phyloP scores from a whole-genome alignment of 164 flowering plant species.

The Vitis rotundifolia region DNA sequence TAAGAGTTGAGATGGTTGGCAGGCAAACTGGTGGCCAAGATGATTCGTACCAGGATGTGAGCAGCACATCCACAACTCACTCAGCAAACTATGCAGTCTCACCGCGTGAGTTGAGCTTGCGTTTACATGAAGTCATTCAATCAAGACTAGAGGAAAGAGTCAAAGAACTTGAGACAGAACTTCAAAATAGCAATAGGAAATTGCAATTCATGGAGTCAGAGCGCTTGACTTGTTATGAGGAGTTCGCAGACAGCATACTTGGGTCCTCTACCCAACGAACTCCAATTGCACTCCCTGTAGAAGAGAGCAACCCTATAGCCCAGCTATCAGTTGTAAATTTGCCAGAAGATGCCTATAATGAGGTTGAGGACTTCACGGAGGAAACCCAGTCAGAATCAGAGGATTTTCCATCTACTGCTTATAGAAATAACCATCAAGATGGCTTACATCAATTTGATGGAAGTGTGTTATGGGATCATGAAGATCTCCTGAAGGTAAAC shows the following conservation, averaged over 20 bases:
- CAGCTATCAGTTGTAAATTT: conserved; percentile 55
- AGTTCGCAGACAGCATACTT: conserved; percentile 26
- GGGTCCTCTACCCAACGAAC: conserved; percentile 28
- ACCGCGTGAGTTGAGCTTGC: conserved; percentile 74
- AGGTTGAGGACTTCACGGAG: conserved; percentile 45
- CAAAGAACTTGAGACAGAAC: conserved; percentile 72
- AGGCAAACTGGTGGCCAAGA: conserved; percentile 18
- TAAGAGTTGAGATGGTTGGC: conserved; percentile 42
- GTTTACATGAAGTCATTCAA: conserved; percentile 74
- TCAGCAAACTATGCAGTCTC: conserved; percentile 63
- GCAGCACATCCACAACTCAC: conserved; percentile 37
- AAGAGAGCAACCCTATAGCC: conserved; percentile 13
- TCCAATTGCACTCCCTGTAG: conserved; percentile 10
- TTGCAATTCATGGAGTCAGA: conserved; percentile 38
- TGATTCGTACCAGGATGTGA: conserved; percentile 35
- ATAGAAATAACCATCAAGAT: conserved; percentile 12
- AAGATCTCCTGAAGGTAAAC: too few species aligned
- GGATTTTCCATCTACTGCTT: conserved; percentile 12
- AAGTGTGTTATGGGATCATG: background rate
- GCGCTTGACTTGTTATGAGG: conserved; percentile 19
- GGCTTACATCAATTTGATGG: conserved; percentile 7
- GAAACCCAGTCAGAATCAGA: conserved; percentile 42
- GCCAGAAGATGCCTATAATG: conserved; percentile 63
- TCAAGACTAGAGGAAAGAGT: conserved; percentile 75
- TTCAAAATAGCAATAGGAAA: conserved; percentile 53